Evolutionary conservation across 805 yeast genomes (phyloP), one percentile per base, ranked within the genome.

Genomic region (Kodamaea hsintzibuensis): DNA sequence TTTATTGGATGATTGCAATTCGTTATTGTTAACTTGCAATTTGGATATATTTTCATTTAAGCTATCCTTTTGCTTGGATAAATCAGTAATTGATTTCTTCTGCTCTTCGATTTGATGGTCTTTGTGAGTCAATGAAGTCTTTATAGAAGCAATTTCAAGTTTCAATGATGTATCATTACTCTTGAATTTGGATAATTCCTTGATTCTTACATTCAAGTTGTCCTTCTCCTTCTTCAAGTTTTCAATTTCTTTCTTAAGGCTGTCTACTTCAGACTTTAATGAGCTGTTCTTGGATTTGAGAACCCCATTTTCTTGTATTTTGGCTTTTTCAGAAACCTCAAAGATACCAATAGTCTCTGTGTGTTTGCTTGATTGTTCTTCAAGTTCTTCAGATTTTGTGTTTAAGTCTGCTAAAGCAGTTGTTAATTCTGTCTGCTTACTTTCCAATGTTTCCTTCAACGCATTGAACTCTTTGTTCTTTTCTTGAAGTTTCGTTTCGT

Each of bases 121-220:
- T 52, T 80, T 82, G 53, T 78, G 78, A 0, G 70, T 62, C 3
- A 82, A 58, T 2, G 82, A 72, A 0, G 81, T 63, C 51, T 76
- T 76, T 22, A 78, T 62, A 2, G 82, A 73, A 0, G 81, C 78
- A 25, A 82, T 63, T 55, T 82, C 85, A 22, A 80, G 62, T 58
- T 81, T 82, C 49, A 77, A 62, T 5, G 82, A 71, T 6, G 79
- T 70, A 33, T 78, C 84, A 27, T 68, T 68, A 49, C 69, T 66
- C 56, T 69, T 71, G 50, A 60, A 63, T 47, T 67, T 64, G 19
- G 60, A 52, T 13, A 73, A 58, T 50, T 72, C 76, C 18, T 56
- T 58, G 14, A 69, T 67, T 47, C 71, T 63, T 27, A 58, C 62
- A n/a, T 67, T 72, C 51, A 76, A 64, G 16, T 72, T 76, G 16